Evolutionary conservation across 352 stramenopile species (phyloP), one percentile per base, ranked within the genome.

Genomic region (Phytophthora ohioensis): DNA sequence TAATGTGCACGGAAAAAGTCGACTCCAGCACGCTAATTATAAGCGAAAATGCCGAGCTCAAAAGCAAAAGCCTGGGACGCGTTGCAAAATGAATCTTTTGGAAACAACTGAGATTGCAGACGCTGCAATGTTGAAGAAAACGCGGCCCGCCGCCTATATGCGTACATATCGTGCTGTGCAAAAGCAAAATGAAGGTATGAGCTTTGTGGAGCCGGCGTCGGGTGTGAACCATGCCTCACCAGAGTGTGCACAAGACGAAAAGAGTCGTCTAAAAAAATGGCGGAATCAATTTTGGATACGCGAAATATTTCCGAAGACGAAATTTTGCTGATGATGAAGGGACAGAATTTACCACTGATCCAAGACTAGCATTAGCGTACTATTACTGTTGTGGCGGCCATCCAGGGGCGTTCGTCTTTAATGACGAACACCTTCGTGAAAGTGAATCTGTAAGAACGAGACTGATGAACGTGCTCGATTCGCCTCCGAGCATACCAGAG

Each of bases 391-490:
- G 57, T 57, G 41, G 43, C 3, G 30, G 15, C 4, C 43, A 64
- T 31, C 57, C 43, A 7, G 35, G 39, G 2, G 45, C 45, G 7
- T 64, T 64, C 27, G 17, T 64, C 4, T 56, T 56, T 56, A 56
- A 56, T 46, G 57, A 64, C 10, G 57, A 64, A 31, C 57, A 64
- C 12, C 13, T 64, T 35, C 57, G 57, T 1, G 57, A 56, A 36
- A 35, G 27, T 15, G 46, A 52, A 15, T 52, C 21, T 8, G 46
- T 52, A 36, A 9, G 27, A 3, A n/a, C 34, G 35, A 11, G 46
- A 17, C 8, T 52, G 8, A 36, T 35, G 8, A 36, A 0, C 11
- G 46, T n/a, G 27, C 27, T 52, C 5, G 46, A 35, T 15, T 41
- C 36, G 1, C 36, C 36, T 41, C 17, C 17, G 3, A n/a, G 46